Base-by-base conservation (phyloP, 2,329 filamentous ascomycete species). In the Mollisia scopiformis region DNA sequence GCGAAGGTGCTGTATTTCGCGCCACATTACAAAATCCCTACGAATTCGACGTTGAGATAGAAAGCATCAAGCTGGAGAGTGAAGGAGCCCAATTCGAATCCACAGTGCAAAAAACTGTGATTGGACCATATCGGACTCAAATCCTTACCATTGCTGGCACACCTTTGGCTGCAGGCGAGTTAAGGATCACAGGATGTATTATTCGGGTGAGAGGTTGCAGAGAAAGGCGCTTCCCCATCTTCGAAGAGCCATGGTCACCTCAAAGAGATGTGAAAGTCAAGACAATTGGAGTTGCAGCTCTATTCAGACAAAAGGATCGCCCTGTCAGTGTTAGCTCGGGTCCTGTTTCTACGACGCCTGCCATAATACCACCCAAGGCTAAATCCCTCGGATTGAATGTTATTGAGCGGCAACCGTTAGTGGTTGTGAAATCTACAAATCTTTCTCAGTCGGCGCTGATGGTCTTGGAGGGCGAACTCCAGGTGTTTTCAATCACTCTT, bases 21-120 rank as follows among this genome's bases (percentile, higher is more conserved):
- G 83, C 98, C 30, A 93, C 90, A 1, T 79, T 99, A 19, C 95
- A 98, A 72, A 99, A 99, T 69, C 92, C 93, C 0, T 97, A 93
- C 68, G 94, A 98, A 62, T 89, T 98, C 66, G 92, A 97, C 63
- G 79, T 99, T 4, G 92, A 96, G 57, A 88, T 99, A 33, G 93
- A 98, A 72, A 89, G 86, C 56, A 83, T 99, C 47, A 83, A 82
- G 27, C 79, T 99, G 6, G 88, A 92, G 63, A 85, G 88, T 10
- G 86, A 91, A 62, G 93, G 92, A 0, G 84, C 88, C 25, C 82
- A 87, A 1, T 91, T 97, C 59, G 84, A 88, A 57, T 88, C 89
- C 0, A 77, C 84, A 6, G 78, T 83, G 14, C 86, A 89, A 65
- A 84, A 83, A 54, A 86, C 89, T 4, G 72, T 90, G 7, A 83